A percentile compares a stretch with the other conserved stretches of the same genome.
phyloP scores from a whole-genome alignment of 495 filamentous ascomycete species.

The Baudoinia panamericana region DNA sequence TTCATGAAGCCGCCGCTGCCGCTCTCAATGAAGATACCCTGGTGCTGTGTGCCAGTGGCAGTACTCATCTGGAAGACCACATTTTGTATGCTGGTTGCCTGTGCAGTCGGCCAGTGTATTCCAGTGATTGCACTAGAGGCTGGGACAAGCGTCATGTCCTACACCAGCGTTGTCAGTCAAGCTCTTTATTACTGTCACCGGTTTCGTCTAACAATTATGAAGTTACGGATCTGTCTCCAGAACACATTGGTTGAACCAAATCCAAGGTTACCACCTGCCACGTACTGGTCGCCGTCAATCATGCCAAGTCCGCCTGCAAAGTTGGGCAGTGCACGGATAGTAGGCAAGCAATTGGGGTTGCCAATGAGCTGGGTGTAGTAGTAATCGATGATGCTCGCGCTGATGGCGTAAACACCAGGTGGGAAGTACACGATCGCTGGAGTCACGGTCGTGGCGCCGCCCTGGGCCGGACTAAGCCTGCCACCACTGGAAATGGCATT shows the following conservation, averaged over 20 bases:
- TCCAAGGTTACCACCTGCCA: constrained; percentile 14
- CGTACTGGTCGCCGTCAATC: constrained; percentile 39
- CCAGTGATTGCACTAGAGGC: constrained; percentile 41
- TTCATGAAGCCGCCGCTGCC: constrained; percentile 62
- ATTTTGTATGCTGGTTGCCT: constrained; percentile 61
- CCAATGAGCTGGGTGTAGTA: constrained; percentile 31
- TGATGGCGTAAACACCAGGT: constrained; percentile 35
- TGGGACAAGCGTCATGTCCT: constrained; percentile 55
- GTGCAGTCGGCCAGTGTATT: constrained; percentile 70
- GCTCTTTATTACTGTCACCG: too few species aligned
- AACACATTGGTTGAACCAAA: constrained; percentile 55
- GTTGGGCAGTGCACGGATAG: constrained; percentile 48
- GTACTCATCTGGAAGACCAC: constrained; percentile 58
- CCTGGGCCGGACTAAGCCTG: constrained; percentile 24
- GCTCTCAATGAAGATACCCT: constrained; percentile 72
- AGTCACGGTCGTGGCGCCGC: constrained; percentile 33
- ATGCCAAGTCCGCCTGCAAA: constrained; percentile 49
- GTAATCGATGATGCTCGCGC: constrained; percentile 27
- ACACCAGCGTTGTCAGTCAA: too few species aligned
- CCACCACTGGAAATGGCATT: constrained; percentile 26
- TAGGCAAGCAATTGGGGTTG: constrained; percentile 49
- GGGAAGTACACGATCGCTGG: constrained; percentile 48
- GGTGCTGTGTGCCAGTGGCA: constrained; percentile 58
- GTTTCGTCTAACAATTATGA: too few species aligned
- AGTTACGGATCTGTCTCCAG: constrained; percentile 63